Evolutionary conservation across 2,329 filamentous ascomycete genomes (phyloP).

Genomic region (Claviceps sp.): DNA sequence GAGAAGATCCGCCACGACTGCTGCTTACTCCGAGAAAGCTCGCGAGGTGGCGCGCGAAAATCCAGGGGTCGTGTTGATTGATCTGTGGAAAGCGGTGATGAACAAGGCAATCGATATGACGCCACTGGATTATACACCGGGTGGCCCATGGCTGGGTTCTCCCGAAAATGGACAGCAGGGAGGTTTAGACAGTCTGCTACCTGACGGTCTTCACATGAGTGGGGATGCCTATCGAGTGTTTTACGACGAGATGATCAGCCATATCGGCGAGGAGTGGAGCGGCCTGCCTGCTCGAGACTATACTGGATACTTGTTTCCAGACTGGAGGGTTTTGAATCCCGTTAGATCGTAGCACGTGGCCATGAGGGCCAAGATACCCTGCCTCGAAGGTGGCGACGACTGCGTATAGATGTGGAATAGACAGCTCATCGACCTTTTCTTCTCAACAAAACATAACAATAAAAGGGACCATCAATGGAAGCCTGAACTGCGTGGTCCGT

Average conservation of each 20-base stretch:
- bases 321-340: conserved; percentile 26
- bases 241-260: conserved; percentile 32
- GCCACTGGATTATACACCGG: conserved; percentile 41
- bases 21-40: conserved; percentile 46
- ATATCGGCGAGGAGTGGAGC: conserved; percentile 32
- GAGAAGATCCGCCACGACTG: conserved; percentile 33
- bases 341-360: background rate
- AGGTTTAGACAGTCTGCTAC: conserved; percentile 36
- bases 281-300: conserved; percentile 22
- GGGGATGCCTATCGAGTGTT: conserved; percentile 40
- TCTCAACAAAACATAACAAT: too few species aligned
- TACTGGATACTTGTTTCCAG: conserved; percentile 31
- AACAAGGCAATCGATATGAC: conserved; percentile 46
- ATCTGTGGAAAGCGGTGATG: conserved; percentile 73
- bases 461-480: too few species aligned
- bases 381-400: background rate
- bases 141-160: conserved; percentile 34
- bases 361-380: background rate
- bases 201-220: conserved; percentile 45
- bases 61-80: conserved; percentile 55
- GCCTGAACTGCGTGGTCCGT: too few species aligned
- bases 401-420: background rate
- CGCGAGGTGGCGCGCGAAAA: conserved; percentile 55
- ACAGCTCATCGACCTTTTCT: too few species aligned
- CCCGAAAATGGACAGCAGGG: conserved; percentile 35